Evolutionary conservation across 148 eudicot species (phyloP).

Genomic region (Oxyria digyna): DNA sequence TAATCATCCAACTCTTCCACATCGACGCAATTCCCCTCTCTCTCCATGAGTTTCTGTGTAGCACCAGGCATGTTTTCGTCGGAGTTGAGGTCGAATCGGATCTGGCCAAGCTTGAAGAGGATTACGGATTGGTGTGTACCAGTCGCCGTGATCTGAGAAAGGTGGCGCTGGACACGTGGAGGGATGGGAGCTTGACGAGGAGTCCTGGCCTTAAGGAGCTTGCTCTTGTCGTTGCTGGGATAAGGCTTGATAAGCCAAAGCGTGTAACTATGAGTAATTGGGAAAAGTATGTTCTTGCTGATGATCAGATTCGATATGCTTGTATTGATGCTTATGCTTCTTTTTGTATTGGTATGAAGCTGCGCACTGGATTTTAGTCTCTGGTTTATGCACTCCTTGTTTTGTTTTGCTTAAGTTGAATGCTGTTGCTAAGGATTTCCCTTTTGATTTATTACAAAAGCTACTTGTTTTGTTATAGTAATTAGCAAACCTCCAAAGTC

Average conservation of each 20-base stretch:
- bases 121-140: slow-evolving; percentile 36
- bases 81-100: slow-evolving; percentile 56
- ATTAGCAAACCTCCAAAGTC: too few species aligned
- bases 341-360: slow-evolving; percentile 28
- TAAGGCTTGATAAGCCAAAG: slow-evolving; percentile 39
- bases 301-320: slow-evolving; percentile 52
- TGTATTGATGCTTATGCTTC: slow-evolving; percentile 78
- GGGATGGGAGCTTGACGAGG: slow-evolving; percentile 8
- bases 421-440: too few species aligned
- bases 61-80: slow-evolving; percentile 37
- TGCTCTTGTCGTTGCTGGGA: slow-evolving; percentile 29
- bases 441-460: too few species aligned
- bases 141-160: slow-evolving; percentile 23
- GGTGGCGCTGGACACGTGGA: slow-evolving; percentile 19
- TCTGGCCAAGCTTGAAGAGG: slow-evolving; percentile 33
- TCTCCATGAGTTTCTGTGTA: slow-evolving; percentile 18
- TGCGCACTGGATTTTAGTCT: slow-evolving; percentile 9
- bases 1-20: slow-evolving; percentile 56
- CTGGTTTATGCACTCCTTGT: too few species aligned
- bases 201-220: slow-evolving; percentile 50
- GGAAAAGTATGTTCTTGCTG: slow-evolving; percentile 40
- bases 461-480: too few species aligned
- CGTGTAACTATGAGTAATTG: slow-evolving; percentile 61
- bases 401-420: too few species aligned
- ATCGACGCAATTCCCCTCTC: slow-evolving; percentile 41